Percentiles rank a stretch among this genome's conserved stretches.
Conservation (phyloP, 768 basidiomycete species). For the Cubamyces sp. region DNA sequence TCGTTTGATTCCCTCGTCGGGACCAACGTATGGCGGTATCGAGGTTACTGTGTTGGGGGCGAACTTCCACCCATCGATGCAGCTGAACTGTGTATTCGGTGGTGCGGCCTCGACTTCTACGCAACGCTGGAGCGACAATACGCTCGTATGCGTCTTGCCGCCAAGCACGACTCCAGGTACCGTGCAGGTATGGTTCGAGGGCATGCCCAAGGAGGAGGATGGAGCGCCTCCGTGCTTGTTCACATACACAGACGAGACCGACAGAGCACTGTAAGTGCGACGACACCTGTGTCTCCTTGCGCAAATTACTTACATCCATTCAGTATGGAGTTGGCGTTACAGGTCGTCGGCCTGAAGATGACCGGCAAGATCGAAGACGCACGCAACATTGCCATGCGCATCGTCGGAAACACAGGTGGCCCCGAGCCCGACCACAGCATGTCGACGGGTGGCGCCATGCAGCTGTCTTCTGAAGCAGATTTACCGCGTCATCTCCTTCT, state of each 20-base stretch:
- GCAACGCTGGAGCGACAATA: conserved; percentile 90
- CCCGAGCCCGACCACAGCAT: conserved; percentile 45
- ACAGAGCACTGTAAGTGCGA: conserved; percentile 76
- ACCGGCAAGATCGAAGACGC: conserved; percentile 94
- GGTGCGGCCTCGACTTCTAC: conserved; percentile 81
- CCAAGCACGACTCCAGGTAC: conserved; percentile 80
- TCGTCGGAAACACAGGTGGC: conserved; percentile 74
- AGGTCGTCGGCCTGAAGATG: conserved; percentile 96
- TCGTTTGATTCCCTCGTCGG: conserved; percentile 80
- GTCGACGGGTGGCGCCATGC: conserved; percentile 47
- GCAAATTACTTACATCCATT: conserved; percentile 16
- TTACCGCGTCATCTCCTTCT: conserved; percentile 59
- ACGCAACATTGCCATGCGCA: conserved; percentile 90
- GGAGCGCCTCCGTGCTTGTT: conserved; percentile 66
- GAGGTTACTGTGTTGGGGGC: conserved; percentile 93
- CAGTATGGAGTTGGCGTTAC: conserved; percentile 94
- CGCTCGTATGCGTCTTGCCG: conserved; percentile 89
- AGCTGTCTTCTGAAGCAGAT: conserved; percentile 48
- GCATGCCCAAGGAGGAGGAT: conserved; percentile 65
- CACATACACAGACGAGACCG: conserved; percentile 90
- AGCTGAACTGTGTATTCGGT: conserved; percentile 84
- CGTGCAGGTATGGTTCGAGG: conserved; percentile 89
- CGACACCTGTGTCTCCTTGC: conserved; percentile 1
- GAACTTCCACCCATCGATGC: conserved; percentile 79
- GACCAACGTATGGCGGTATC: conserved; percentile 90